Conservation (phyloP, 2,329 filamentous ascomycete genomes). For the Triangularia setosa region DNA sequence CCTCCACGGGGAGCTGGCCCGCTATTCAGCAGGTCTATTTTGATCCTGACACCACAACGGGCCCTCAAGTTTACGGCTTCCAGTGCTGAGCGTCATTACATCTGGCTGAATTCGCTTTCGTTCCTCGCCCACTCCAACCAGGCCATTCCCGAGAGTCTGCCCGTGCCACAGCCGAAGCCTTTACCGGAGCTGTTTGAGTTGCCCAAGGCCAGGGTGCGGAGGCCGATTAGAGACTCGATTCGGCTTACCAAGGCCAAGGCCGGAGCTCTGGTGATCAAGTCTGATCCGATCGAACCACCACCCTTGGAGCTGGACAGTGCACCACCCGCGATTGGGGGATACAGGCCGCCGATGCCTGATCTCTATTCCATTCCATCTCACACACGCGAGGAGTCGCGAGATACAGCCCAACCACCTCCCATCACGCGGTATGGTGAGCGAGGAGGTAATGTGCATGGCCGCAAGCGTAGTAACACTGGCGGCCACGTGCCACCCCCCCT, state of each 20-base stretch:
- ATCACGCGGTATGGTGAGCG: slow-evolving; percentile 67
- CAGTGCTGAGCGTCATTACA: slow-evolving; percentile 79
- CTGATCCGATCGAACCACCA: slow-evolving; percentile 25
- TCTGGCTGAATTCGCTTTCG: slow-evolving; percentile 91
- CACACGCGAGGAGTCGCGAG: slow-evolving; percentile 48
- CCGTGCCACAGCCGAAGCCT: slow-evolving; percentile 42
- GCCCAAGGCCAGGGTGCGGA: slow-evolving; percentile 46
- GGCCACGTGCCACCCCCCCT: slow-evolving; percentile 66
- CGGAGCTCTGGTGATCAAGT: slow-evolving; percentile 23
- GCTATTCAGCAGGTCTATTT: slow-evolving; percentile 86
- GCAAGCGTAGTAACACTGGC: slow-evolving; percentile 87
- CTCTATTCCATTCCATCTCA: slow-evolving; percentile 36
- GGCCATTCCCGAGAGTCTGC: slow-evolving; percentile 69
- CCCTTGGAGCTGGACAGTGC: slow-evolving; percentile 38
- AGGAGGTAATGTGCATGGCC: slow-evolving; percentile 62
- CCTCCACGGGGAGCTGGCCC: slow-evolving; percentile 64
- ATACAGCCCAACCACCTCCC: slow-evolving; percentile 66
- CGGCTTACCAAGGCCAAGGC: slow-evolving; percentile 74
- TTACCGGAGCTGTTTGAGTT: slow-evolving; percentile 49
- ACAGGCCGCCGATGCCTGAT: slow-evolving; percentile 39
- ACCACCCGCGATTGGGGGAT: slow-evolving; percentile 49
- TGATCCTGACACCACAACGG: slow-evolving; percentile 88
- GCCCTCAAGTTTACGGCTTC: slow-evolving; percentile 92
- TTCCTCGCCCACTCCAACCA: slow-evolving; percentile 90
- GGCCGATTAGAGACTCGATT: slow-evolving; percentile 78